These are phyloP conservation scores for Cyberlindnera maritima DNA, from an alignment of 805 yeast species.

Conservation along the genomic window DNA sequence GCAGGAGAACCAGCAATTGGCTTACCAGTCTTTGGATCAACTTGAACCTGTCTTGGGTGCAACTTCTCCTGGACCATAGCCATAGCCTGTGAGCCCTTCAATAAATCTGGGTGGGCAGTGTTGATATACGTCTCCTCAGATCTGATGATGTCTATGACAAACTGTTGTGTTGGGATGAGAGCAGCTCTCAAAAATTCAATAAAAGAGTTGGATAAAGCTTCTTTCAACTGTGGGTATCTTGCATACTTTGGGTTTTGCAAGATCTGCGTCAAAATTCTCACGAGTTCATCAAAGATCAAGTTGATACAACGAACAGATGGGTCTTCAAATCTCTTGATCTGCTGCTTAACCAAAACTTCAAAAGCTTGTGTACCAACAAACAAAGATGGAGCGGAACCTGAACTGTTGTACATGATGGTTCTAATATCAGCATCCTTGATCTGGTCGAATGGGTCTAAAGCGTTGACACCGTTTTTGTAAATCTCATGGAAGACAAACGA, in stretches of 20 bases:
- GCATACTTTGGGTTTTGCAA: constrained; percentile 76
- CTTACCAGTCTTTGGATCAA: constrained; percentile 89
- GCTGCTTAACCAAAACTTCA: constrained; percentile 93
- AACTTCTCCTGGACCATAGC: constrained; percentile 83
- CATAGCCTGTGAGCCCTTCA: constrained; percentile 95
- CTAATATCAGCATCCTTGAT: constrained; percentile 94
- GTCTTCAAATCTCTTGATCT: constrained; percentile 90
- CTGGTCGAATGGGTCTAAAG: constrained; percentile 94
- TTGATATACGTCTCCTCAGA: constrained; percentile 93
- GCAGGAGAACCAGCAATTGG: constrained; percentile 45
- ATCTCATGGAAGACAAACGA: constrained; percentile 96
- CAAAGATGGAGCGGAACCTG: constrained; percentile 93
- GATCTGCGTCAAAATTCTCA: constrained; percentile 77
- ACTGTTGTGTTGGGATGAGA: constrained; percentile 78
- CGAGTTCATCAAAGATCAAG: constrained; percentile 90
- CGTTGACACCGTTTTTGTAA: constrained; percentile 85
- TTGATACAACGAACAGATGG: constrained; percentile 87
- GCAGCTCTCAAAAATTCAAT: constrained; percentile 77
- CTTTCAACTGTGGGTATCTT: constrained; percentile 89
- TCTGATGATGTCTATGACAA: constrained; percentile 77
- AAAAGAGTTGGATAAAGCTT: constrained; percentile 76
- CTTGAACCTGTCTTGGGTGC: constrained; percentile 67
- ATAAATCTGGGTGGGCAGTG: constrained; percentile 95
- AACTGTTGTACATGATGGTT: constrained; percentile 94
- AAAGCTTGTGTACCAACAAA: constrained; percentile 98